Evolutionary conservation across 345 rosid species (phyloP), one percentile per base, ranked within the genome.

Genomic region (Heritiera fomes): DNA sequence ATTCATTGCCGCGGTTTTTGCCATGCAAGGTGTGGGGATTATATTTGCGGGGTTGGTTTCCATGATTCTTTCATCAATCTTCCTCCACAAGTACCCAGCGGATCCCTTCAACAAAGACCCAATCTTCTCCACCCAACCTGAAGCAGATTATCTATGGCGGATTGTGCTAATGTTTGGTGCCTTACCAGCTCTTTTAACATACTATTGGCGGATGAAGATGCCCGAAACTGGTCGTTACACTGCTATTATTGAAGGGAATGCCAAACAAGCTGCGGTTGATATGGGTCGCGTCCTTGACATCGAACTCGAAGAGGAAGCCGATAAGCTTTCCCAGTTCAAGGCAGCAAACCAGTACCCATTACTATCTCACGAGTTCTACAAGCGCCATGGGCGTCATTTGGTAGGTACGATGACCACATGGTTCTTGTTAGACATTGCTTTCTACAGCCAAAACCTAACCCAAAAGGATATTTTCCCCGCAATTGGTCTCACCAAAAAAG

Each of bases 151-250:
- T 7, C 63, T 88, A n/a, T 90, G 91, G 90, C 78, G 91, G 62
- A 80, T 87, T 28, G 88, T 90, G 61, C 80, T 90, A 7, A 88
- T 88, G 91, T n/a, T 88, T 1, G 93, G 90, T 6, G 89, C 93
- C 11, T 8, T 87, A 2, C 90, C 93, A 7, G 93, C 91, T 0
- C 23, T 76, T 7, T 1, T 83, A 11, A 88, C 93, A 2, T 90
- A 50, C 79, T 87, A 85, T 41, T 90, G 90, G 91, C 75, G 90
- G 20, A 87, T 86, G 89, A 86, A 88, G 55, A 88, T 90, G 90
- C 94, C 94, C 0, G 92, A 89, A 81, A 90, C 92, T 0, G 91
- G 85, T 3, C 84, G 94, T 8, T 89, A 88, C 85, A 87, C 91
- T 0, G 90, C 94, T 6, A 28, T 90, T 15, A 80, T 90, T 10